Evolutionary conservation across 176 grass and related monocot genomes (phyloP), one percentile per base, ranked within the genome.

Genomic region (Triticum monococcum): DNA sequence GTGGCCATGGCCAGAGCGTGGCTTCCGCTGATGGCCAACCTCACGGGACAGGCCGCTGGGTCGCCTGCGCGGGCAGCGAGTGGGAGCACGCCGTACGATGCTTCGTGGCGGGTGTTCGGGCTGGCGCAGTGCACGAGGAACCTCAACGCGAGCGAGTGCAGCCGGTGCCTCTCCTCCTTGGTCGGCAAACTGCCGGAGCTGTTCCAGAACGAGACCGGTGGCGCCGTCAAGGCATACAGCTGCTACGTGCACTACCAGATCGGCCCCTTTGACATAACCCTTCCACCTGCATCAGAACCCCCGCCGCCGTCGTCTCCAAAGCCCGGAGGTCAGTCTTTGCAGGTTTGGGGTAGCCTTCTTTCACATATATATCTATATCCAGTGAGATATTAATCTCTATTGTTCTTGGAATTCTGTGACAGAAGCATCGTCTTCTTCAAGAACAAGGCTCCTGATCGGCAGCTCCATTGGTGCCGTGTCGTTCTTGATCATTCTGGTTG

Each of bases 91-190:
- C 45, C 24, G 3, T 90, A 64, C 72, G 52, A 62, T 4, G 22
- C 32, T 7, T 2, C 32, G 4, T 52, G 20, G 28, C 8, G 5
- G 13, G 74, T 95, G 26, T 86, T 88, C 26, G 87, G 89, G 31
- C n/a, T 95, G 30, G 73, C 40, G 11, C 90, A 95, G 85, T 92
- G 93, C 85, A 88, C 85, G 5, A 31, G 85, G 61, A 79, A 95
- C 75, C 56, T 92, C 26, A 43, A 69, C 20, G 12, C 1, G 5
- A 33, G 7, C 43, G 46, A 81, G 63, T 95, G 93, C 62, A 2
- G 2, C 0, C 2, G 12, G 18, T 92, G 93, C 82, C 48, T 95
- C 10, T 2, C 7, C 0, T 40, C 38, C 38, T 69, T 63, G 43
- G 5, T 74, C 14, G 8, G 2, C 3, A 0, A 8, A 10, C 33